phyloP scores from a whole-genome alignment of 768 basidiomycete genomes.

The Boletales sp. region DNA sequence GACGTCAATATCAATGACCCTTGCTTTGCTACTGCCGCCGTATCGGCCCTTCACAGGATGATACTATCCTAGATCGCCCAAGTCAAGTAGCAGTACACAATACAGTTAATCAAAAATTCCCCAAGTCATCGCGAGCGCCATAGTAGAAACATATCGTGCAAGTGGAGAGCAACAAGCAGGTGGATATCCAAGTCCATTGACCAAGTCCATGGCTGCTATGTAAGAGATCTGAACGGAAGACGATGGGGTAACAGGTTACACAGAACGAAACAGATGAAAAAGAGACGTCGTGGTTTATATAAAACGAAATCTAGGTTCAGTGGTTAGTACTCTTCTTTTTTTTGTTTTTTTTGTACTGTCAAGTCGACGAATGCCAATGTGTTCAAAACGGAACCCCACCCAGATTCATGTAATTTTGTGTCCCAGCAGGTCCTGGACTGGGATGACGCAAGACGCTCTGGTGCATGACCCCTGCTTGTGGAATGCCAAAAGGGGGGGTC shows the following conservation, averaged over 20 bases:
- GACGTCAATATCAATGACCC: conserved; percentile 26
- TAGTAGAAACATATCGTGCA: conserved; percentile 10
- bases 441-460: conserved; percentile 83
- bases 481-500: conserved; percentile 47
- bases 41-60: conserved; percentile 16
- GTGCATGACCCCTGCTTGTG: conserved; percentile 73
- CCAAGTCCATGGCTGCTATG: conserved; percentile 35
- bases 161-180: conserved; percentile 40
- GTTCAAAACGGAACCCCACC: conserved; percentile 32
- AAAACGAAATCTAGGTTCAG: conserved; percentile 26
- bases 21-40: conserved; percentile 16
- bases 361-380: conserved; percentile 2
- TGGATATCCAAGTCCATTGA: conserved; percentile 56
- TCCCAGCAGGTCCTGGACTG: conserved; percentile 54
- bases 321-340: conserved; percentile 11
- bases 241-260: conserved; percentile 30
- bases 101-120: not conserved
- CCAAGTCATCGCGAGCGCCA: conserved; percentile 9
- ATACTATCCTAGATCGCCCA: too few relatives aligned
- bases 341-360: not conserved
- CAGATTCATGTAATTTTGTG: conserved; percentile 45
- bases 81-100: not conserved
- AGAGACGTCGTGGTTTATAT: conserved; percentile 15
- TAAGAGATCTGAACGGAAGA: conserved; percentile 21
- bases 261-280: conserved; percentile 15